Percentiles rank a stretch among this genome's conserved stretches.
phyloP scores from a whole-genome alignment of 176 grass and related monocot species.

The Chrysopogon serrulatus region DNA sequence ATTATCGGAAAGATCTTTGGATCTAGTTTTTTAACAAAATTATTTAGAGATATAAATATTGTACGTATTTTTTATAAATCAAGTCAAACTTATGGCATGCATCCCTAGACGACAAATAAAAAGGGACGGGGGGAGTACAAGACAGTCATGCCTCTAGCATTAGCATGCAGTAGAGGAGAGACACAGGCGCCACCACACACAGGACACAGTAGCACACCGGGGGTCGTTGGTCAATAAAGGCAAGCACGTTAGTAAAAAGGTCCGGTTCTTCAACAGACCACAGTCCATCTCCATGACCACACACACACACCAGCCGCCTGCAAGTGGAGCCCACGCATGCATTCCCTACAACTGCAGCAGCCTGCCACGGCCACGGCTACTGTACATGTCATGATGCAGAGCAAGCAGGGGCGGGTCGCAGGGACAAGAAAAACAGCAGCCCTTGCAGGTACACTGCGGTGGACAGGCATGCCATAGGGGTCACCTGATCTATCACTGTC shows the following conservation, averaged over 20 bases:
- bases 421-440: not conserved
- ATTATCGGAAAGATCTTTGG: too few relatives aligned
- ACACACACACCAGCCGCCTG: too few relatives aligned
- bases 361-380: too few relatives aligned
- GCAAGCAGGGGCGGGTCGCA: not conserved
- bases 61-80: too few relatives aligned
- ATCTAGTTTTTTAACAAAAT: too few relatives aligned
- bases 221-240: conserved; percentile 14
- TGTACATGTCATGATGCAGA: conserved; percentile 13
- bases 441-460: not conserved
- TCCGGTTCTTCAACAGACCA: not conserved
- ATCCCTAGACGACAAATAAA: too few relatives aligned
- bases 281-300: not conserved
- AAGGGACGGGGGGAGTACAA: too few relatives aligned
- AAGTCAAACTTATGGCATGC: too few relatives aligned
- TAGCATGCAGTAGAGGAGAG: too few relatives aligned
- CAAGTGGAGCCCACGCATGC: not conserved
- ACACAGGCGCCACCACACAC: too few relatives aligned
- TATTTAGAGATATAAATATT: too few relatives aligned
- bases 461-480: not conserved
- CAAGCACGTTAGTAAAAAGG: not conserved
- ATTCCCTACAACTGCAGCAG: not conserved
- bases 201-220: not conserved
- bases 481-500: not conserved
- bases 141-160: not conserved